phyloP scores from a whole-genome alignment of 345 rosid genomes.

The Laguncularia racemosa region DNA sequence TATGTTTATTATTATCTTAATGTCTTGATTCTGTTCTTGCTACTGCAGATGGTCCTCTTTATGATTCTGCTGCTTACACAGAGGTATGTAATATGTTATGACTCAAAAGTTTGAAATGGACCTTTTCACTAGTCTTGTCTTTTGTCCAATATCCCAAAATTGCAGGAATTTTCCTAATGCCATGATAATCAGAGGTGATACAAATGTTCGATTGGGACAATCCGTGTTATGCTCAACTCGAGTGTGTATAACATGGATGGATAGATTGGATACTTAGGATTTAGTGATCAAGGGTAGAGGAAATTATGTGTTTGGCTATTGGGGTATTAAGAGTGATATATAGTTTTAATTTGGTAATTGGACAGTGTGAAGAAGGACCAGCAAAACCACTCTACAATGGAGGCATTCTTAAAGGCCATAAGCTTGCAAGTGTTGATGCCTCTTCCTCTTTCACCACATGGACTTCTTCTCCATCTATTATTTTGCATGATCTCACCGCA shows the following conservation, averaged over 20 bases:
- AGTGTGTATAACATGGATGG: no score
- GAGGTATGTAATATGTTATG: slow-evolving; percentile 32
- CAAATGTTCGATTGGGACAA: no score
- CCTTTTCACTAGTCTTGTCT: no score
- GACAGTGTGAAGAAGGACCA: slow-evolving; percentile 60
- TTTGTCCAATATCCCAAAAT: no score
- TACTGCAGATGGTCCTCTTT: slow-evolving; percentile 44
- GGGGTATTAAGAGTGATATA: neutral
- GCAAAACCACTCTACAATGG: slow-evolving; percentile 64
- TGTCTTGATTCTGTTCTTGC: neutral
- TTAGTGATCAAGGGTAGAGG: no score
- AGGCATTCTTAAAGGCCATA: slow-evolving; percentile 46
- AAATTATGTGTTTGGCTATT: neutral
- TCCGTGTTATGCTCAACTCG: no score
- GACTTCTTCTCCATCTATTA: slow-evolving; percentile 28
- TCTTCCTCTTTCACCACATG: slow-evolving; percentile 7
- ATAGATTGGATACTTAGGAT: no score
- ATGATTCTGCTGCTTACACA: slow-evolving; percentile 64
- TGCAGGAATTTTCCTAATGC: no score
- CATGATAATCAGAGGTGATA: no score
- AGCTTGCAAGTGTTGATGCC: neutral
- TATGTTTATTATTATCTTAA: neutral
- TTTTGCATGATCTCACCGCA: slow-evolving; percentile 40
- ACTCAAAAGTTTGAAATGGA: no score
- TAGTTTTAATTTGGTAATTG: neutral